Base-by-base conservation (phyloP, 2,329 filamentous ascomycete species). In the Talaromyces sp. region DNA sequence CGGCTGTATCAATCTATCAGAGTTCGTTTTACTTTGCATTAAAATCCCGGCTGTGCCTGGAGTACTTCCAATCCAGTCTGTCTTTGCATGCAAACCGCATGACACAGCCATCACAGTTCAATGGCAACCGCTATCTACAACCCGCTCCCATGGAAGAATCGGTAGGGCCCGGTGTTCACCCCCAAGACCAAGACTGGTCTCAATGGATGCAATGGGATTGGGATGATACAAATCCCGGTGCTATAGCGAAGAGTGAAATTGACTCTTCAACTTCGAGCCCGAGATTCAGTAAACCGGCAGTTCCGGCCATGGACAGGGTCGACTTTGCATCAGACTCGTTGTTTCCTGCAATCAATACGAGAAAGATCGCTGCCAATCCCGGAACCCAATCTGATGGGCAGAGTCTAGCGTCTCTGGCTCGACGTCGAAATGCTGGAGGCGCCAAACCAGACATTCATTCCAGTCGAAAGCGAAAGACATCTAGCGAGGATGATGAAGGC, bases 401-500 rank as follows among this genome's bases (percentile, higher is more conserved):
- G 27, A 35, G 9, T 58, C 58, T 33, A 19, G 17, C 25, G 7
- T 39, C 59, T 47, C 39, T 47, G 15, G 43, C 52, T 70, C 71
- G 7, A 70, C 61, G 52, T 61, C 31, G 67, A 64, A 50, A 65
- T 57, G 45, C 47, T 52, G 61, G 27, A 62, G 35, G 63, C 45
- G 58, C 35, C 15, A 67, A 69, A 22, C 68, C 5, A 2, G 71
- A 69, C 39, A 66, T 68, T 17, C 70, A 69, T 5, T 64, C 67
- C 1, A 83, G 77, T 67, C 84, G 88, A 70, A 93, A 92, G 79
- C 85, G 90, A 70, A 93, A 92, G 79, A 86, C 87, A 0, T 88
- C 88, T 0, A 84, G 83, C 59, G 64, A 66, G 33, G 85, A 87
- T n/a, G 77, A 80, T 56, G 72, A 73, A 64, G 70, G 72, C 17